A percentile compares a stretch with the other conserved stretches of the same genome.
These are phyloP conservation scores for Musa schizocarpa DNA, from an alignment of 176 grass and related monocot genomes.

Conservation along the genomic window DNA sequence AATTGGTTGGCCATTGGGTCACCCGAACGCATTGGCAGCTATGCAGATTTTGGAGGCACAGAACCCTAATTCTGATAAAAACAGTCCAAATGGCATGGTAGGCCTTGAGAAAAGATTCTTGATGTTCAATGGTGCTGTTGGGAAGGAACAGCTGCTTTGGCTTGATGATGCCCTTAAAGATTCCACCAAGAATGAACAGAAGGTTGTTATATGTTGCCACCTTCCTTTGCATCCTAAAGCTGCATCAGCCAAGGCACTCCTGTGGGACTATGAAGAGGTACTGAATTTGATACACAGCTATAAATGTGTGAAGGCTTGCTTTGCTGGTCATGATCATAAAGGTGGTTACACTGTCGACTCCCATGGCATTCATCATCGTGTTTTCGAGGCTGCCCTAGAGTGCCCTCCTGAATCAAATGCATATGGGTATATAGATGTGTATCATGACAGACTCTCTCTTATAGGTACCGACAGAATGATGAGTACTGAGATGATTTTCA, in stretches of 20 bases:
- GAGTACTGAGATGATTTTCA: constrained; percentile 51
- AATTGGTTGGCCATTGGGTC: constrained; percentile 43
- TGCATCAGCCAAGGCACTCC: constrained; percentile 37
- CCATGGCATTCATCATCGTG: constrained; percentile 58
- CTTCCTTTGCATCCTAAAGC: constrained; percentile 54
- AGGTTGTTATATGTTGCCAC: constrained; percentile 64
- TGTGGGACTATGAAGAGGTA: constrained; percentile 87
- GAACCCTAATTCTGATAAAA: constrained; percentile 70
- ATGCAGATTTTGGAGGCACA: constrained; percentile 34
- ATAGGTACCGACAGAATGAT: constrained; percentile 52
- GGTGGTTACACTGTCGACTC: constrained; percentile 60
- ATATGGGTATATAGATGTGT: constrained; percentile 54
- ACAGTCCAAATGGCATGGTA: constrained; percentile 45
- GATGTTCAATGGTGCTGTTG: constrained; percentile 72
- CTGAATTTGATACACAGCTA: constrained; percentile 41
- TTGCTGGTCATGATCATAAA: constrained; percentile 63
- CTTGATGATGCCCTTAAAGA: constrained; percentile 41
- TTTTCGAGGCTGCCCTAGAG: constrained; percentile 75
- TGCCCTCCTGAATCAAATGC: constrained; percentile 66
- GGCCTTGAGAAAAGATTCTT: constrained; percentile 65
- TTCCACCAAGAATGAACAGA: constrained; percentile 30
- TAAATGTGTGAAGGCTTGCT: constrained; percentile 61
- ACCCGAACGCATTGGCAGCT: constrained; percentile 39
- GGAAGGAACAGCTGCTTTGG: constrained; percentile 58
- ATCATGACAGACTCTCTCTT: constrained; percentile 43